These are phyloP conservation scores for Mycena capillaripes DNA, from an alignment of 768 basidiomycete species.

Conservation along the genomic window DNA sequence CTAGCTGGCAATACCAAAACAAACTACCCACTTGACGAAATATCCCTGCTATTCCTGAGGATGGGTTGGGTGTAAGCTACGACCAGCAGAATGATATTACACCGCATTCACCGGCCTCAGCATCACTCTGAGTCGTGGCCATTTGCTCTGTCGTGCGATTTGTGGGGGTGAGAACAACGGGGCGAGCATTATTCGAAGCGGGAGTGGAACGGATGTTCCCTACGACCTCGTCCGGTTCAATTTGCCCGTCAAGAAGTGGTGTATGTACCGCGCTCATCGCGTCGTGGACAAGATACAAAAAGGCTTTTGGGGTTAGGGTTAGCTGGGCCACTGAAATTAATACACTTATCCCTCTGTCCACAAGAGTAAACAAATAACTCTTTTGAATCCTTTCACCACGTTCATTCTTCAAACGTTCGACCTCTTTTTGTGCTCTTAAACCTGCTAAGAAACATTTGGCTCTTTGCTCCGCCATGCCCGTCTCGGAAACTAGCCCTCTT, in stretches of 20 bases:
- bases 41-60: slow-evolving; percentile 78
- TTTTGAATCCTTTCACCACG: too few species aligned
- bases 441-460: background rate
- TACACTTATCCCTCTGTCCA: too few species aligned
- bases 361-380: too few species aligned
- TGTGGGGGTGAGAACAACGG: slow-evolving; percentile 73
- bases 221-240: slow-evolving; percentile 84
- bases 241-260: slow-evolving; percentile 82
- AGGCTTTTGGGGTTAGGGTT: background rate
- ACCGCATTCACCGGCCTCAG: slow-evolving; percentile 77
- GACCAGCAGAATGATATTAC: slow-evolving; percentile 12
- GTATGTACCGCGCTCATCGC: slow-evolving; percentile 68
- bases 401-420: slow-evolving; percentile 25
- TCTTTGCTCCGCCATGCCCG: slow-evolving; percentile 7
- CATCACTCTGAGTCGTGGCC: slow-evolving; percentile 72
- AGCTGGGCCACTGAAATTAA: too few species aligned
- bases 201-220: slow-evolving; percentile 36
- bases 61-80: background rate
- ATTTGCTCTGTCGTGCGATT: slow-evolving; percentile 56
- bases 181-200: slow-evolving; percentile 52
- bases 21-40: slow-evolving; percentile 73
- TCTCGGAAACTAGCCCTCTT: slow-evolving; percentile 42
- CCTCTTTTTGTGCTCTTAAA: slow-evolving; percentile 3
- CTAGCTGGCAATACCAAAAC: slow-evolving; percentile 4
- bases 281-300: background rate